Percentiles rank a stretch among this genome's conserved stretches.
Evolutionary conservation across 345 rosid species (phyloP).

Genomic region (Pseudoturritis turrita): DNA sequence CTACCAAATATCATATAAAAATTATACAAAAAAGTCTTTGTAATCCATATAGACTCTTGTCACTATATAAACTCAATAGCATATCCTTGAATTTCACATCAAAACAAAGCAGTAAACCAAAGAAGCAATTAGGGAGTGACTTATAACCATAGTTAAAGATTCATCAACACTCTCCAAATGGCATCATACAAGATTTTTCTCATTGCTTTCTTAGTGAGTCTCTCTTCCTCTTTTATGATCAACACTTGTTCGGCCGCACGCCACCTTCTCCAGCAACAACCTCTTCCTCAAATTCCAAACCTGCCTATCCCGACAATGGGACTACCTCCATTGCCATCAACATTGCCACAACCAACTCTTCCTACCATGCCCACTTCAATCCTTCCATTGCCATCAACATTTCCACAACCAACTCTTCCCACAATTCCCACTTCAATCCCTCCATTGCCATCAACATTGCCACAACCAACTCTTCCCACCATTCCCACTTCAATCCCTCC

Average conservation of each 20-base stretch:
- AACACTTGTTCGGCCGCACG: slow-evolving; percentile 19
- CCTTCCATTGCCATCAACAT: too few species aligned
- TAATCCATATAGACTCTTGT: background rate
- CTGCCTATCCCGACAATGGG: slow-evolving; percentile 20
- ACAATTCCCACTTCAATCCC: background rate
- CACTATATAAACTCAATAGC: slow-evolving; percentile 22
- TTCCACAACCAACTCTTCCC: background rate
- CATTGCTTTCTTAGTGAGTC: slow-evolving; percentile 9
- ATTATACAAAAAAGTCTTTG: background rate
- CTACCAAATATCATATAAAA: too few species aligned
- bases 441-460: slow-evolving; percentile 10
- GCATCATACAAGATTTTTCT: slow-evolving; percentile 21
- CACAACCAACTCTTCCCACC: background rate
- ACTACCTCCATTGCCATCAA: slow-evolving; percentile 17
- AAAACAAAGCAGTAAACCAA: background rate
- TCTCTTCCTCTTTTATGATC: slow-evolving; percentile 18
- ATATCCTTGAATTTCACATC: background rate
- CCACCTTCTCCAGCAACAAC: slow-evolving; percentile 28
- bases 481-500: background rate
- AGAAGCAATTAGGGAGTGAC: background rate
- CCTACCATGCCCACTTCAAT: background rate
- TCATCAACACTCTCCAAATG: slow-evolving; percentile 14
- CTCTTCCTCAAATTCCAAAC: slow-evolving; percentile 27
- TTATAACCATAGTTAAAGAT: background rate
- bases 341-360: slow-evolving; percentile 7